Percentiles rank a stretch among this genome's conserved stretches.
Evolutionary conservation across 23 red algal genomes (phyloP).

Genomic region (Gracilaria gracilis): DNA sequence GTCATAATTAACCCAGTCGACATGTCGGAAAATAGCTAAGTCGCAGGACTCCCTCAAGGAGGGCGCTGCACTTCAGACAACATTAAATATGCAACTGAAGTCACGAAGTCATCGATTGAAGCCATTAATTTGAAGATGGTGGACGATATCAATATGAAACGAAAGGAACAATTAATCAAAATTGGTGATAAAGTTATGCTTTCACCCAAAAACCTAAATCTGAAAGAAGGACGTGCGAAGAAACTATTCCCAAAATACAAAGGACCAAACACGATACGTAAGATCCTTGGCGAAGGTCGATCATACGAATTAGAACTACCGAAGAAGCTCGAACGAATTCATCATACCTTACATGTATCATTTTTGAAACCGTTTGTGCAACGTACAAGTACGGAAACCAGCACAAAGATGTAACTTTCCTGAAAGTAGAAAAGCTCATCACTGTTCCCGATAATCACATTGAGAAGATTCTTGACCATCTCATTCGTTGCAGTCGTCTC

Average conservation of each 20-base stretch:
- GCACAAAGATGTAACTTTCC: too few relatives aligned
- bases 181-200: slow-evolving; percentile 9
- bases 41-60: too few relatives aligned
- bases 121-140: background rate
- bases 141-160: background rate
- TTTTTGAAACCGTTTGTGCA: background rate
- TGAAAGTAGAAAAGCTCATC: background rate
- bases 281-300: background rate
- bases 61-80: too few relatives aligned
- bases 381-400: background rate
- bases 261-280: background rate
- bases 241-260: background rate
- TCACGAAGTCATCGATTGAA: background rate
- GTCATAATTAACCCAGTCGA: too few relatives aligned
- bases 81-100: background rate
- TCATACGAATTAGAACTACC: background rate
- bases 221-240: background rate
- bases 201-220: background rate
- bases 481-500: background rate
- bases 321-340: background rate
- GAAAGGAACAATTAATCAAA: background rate
- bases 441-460: background rate
- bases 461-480: background rate
- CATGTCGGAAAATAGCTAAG: too few relatives aligned
- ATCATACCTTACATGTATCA: slow-evolving; percentile 5